Percentiles rank a stretch among this genome's conserved stretches.
Evolutionary conservation across 192 early-diverging fungal genomes (phyloP).

Genomic region (Spinellus fusiger): DNA sequence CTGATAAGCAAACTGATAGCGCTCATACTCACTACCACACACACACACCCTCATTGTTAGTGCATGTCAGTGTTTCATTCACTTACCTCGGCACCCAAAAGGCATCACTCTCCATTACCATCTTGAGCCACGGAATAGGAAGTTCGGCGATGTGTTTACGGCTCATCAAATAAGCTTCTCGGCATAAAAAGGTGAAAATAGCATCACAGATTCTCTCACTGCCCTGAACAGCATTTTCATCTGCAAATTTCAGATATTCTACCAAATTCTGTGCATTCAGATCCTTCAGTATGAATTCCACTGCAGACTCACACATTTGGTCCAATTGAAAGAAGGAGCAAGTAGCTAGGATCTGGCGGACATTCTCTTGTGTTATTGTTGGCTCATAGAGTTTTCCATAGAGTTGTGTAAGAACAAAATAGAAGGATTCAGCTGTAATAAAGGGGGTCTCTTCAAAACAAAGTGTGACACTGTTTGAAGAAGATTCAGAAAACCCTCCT

Average conservation of each 20-base stretch:
- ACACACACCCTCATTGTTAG: not conserved
- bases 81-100: conserved; percentile 50
- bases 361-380: conserved; percentile 31
- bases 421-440: conserved; percentile 47
- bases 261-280: conserved; percentile 29
- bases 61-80: not conserved
- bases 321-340: conserved; percentile 46
- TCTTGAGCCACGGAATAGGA: conserved; percentile 39
- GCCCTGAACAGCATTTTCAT: conserved; percentile 34
- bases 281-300: conserved; percentile 21
- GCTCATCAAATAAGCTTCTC: conserved; percentile 43
- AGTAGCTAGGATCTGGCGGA: conserved; percentile 36
- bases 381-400: conserved; percentile 43
- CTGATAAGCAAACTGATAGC: conserved; percentile 37
- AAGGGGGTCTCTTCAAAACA: conserved; percentile 43
- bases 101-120: conserved; percentile 41
- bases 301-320: conserved; percentile 35
- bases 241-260: conserved; percentile 38
- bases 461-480: conserved; percentile 24
- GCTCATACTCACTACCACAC: conserved; percentile 41
- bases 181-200: conserved; percentile 44
- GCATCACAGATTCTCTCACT: conserved; percentile 40
- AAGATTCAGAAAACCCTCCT: conserved; percentile 42
- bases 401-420: conserved; percentile 41
- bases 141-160: conserved; percentile 27